Evolutionary conservation across 495 filamentous ascomycete species (phyloP), one percentile per base, ranked within the genome.

Genomic region (Neohortaea acidophila): DNA sequence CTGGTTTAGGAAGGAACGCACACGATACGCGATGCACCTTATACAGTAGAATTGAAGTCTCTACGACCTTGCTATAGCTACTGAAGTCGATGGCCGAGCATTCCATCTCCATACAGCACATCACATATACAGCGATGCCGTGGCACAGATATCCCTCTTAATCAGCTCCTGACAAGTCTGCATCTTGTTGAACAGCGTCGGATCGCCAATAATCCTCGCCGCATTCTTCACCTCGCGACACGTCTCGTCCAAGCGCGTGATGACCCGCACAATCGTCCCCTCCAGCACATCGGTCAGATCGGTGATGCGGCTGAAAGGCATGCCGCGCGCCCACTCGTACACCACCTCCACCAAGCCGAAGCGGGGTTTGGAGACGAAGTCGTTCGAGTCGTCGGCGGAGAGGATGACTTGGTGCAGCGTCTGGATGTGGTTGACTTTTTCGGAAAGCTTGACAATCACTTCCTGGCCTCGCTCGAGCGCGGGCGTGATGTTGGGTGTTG

Each of bases 171-270:
- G 89, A 38, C 86, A 87, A 24, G 72, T 71, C 62, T 86, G 74
- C 89, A 97, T 97, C 72, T 96, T 97, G 38, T 75, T 70, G 55
- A 91, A 93, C 40, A 97, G 65, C 32, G 73, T 75, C 3, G 89
- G 89, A 55, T 97, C 89, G n/a, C 89, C 89, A 46, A 97, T 85
- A 47, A 97, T 79, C 50, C 91, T 70, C 14, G 89, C 89, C 21
- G 91, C 83, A 56, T 92, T 94, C 68, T 93, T 96, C 34, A 94
- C 89, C 62, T 97, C 89, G 38, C 89, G 67, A 55, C 89, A 97
- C 5, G 84, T 91, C 70, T 97, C 89, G 49, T 97, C 89, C 32
- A 97, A 62, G 22, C 89, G 65, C 17, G 81, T 86, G 41, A 97
- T 94, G 9, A 84, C 84, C 20, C 89, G 64, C 15, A 97, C 91